A percentile compares a stretch with the other conserved stretches of the same genome.
Conservation (phyloP, 164 flowering plant genomes). For the Brasenia schreberi region DNA sequence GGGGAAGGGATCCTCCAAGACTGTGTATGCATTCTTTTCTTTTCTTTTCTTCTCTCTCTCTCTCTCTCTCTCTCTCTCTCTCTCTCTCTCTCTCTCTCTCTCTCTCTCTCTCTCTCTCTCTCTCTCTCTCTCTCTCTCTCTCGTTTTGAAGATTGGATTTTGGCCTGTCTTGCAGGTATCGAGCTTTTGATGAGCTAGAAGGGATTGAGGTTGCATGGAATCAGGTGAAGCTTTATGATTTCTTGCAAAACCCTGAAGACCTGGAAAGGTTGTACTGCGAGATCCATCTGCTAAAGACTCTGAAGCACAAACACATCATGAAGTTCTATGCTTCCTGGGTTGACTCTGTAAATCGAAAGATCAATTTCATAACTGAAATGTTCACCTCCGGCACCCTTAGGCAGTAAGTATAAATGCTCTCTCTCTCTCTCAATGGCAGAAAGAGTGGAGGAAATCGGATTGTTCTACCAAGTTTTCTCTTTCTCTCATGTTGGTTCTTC, state of each 20-base stretch:
- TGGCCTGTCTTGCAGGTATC: conserved; percentile 37
- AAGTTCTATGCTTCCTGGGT: conserved; percentile 96
- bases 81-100: neutral
- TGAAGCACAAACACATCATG: conserved; percentile 88
- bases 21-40: conserved; percentile 46
- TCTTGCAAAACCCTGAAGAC: conserved; percentile 68
- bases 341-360: conserved; percentile 68
- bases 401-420: conserved; percentile 36
- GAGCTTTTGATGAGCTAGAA: conserved; percentile 92
- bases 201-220: conserved; percentile 99
- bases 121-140: neutral
- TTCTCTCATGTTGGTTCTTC: conserved; percentile 1
- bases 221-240: conserved; percentile 84
- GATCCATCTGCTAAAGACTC: conserved; percentile 85
- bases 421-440: neutral
- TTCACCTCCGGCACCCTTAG: conserved; percentile 95
- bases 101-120: neutral
- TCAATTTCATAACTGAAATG: conserved; percentile 95
- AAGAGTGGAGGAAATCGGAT: neutral
- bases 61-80: neutral
- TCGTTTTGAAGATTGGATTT: neutral
- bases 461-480: neutral
- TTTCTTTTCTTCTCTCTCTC: neutral
- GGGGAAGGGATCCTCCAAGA: conserved; percentile 93
- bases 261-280: conserved; percentile 87